phyloP scores from a whole-genome alignment of 768 basidiomycete species.

The Tephrocybe sp. region DNA sequence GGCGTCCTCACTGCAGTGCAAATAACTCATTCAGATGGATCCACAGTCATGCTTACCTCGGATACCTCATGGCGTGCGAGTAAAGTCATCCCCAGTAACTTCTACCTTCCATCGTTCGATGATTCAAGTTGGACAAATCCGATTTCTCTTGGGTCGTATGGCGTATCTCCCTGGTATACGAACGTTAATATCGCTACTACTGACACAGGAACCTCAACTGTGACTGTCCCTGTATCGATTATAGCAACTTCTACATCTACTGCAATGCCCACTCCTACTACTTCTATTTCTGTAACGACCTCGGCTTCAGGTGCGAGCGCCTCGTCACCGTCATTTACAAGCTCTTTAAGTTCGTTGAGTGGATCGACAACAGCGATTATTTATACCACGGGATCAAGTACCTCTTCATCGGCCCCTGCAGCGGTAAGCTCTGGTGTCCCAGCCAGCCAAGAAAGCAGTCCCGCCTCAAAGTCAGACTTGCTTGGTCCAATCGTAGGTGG shows the following conservation, averaged over 20 bases:
- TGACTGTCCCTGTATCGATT: neutral
- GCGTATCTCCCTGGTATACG: neutral
- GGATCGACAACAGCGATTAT: neutral
- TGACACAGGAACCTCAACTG: neutral
- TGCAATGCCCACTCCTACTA: too few relatives aligned
- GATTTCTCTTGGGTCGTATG: neutral
- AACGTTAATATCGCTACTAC: neutral
- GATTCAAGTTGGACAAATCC: conserved; percentile 5
- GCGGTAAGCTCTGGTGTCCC: too few relatives aligned
- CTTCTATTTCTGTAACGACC: neutral
- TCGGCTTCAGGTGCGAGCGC: neutral
- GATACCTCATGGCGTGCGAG: conserved; percentile 2
- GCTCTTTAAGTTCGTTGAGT: neutral
- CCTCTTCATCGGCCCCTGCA: too few relatives aligned
- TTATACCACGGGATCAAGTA: neutral
- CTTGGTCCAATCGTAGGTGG: conserved; percentile 6
- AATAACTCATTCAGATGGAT: conserved; percentile 1
- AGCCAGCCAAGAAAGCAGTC: too few relatives aligned
- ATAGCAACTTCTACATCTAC: neutral
- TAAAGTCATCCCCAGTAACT: neutral
- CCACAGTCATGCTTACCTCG: neutral
- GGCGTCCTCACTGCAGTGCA: conserved; percentile 4
- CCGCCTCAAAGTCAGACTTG: neutral
- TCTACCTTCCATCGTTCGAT: neutral
- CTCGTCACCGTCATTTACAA: neutral